A percentile compares a stretch with the other conserved stretches of the same genome.
phyloP scores from a whole-genome alignment of 169 alveolate genomes.

The Plasmodium fragile region DNA sequence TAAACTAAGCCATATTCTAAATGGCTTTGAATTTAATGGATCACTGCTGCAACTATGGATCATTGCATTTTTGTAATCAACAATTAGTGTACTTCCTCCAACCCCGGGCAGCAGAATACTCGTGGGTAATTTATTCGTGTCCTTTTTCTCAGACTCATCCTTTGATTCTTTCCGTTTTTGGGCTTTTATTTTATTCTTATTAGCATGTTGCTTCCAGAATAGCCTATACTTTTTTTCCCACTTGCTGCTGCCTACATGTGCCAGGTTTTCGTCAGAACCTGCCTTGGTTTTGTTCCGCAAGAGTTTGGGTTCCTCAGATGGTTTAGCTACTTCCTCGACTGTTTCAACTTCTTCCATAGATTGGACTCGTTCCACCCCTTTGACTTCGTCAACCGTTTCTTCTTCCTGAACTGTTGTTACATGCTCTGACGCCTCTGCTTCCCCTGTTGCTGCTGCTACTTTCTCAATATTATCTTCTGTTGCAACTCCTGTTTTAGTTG shows the following conservation, averaged over 20 bases:
- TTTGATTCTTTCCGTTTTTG: background rate
- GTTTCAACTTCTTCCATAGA: background rate
- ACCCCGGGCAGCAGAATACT: conserved; percentile 41
- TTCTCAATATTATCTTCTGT: background rate
- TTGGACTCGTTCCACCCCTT: no score
- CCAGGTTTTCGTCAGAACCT: background rate
- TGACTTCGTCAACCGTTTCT: background rate
- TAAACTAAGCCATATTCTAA: conserved; percentile 54
- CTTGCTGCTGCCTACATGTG: background rate
- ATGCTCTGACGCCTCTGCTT: background rate
- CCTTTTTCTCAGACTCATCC: background rate
- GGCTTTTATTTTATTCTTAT: background rate
- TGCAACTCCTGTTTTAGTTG: background rate
- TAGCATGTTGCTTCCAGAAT: background rate
- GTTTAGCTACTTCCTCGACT: background rate
- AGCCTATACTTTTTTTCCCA: background rate
- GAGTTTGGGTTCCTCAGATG: no score
- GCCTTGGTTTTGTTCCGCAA: background rate
- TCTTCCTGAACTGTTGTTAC: background rate
- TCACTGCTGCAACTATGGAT: conserved; percentile 31
- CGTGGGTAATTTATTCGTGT: background rate
- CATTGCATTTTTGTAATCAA: conserved; percentile 24
- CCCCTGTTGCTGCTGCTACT: background rate
- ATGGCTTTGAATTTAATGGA: conserved; percentile 31
- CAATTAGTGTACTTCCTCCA: conserved; percentile 71